Evolutionary conservation across 2,329 filamentous ascomycete genomes (phyloP), one percentile per base, ranked within the genome.

Genomic region (Sordariomycetes sp.): DNA sequence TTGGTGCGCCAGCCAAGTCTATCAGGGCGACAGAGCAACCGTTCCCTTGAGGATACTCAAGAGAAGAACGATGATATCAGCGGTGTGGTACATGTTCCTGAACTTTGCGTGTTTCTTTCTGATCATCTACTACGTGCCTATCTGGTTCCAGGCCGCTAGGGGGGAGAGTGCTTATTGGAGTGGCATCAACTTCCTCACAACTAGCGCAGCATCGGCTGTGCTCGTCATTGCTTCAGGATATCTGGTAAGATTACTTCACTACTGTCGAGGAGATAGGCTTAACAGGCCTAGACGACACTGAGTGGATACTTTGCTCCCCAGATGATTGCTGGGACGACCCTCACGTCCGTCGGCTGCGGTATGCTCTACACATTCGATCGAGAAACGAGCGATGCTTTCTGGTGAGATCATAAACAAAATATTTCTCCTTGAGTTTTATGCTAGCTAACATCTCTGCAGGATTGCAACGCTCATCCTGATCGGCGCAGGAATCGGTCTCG

Each of bases 21-120:
- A 48, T n/a, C 44, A 47, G 38, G 51, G 52, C 3, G 39, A 51
- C 4, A 55, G 47, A 1, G 60, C 58, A 2, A 64, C 55, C 2
- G 43, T 62, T 4, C 53, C 61, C 41, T 78, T 82, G 15, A 88
- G 69, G 14, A 90, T 75, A 8, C 92, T 75, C 24, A 72, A 72
- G 39, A 81, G 79, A 36, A 86, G 75, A 46, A 93, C 84, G 3
- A 93, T 63, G n/a, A n/a, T 1, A 83, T 85, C 1, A 86, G 86
- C 10, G 57, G 52, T 10, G 45, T 55, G 30, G 50, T 44, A 27
- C 40, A 50, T 18, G 42, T 50, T 28, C 47, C 57, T 29, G 9
- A 20, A 16, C 8, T 21, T 5, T 19, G 10, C 5, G 24, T 23
- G 17, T 17, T 17, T 34, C 20, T 25, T 37, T 10, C 20, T 34